Percentiles rank a stretch among this genome's conserved stretches.
phyloP scores from a whole-genome alignment of 2,329 filamentous ascomycete species.

The Fusarium piperis region DNA sequence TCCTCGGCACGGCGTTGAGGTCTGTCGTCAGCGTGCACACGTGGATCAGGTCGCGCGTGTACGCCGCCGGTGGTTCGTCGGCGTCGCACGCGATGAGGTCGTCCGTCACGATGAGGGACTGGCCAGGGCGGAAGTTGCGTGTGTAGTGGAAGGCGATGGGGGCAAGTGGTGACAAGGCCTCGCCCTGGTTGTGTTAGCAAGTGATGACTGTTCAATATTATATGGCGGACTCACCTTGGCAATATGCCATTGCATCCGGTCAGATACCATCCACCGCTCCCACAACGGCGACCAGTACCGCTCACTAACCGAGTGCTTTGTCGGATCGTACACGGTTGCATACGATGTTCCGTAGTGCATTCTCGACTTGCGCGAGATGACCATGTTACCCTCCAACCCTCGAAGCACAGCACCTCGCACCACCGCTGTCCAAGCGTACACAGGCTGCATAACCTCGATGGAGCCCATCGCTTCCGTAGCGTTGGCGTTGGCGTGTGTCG shows the following conservation, averaged over 20 bases:
- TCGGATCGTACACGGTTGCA: constrained; percentile 81
- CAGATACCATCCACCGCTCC: constrained; percentile 85
- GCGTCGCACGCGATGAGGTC: constrained; percentile 81
- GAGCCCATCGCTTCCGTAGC: constrained; percentile 61
- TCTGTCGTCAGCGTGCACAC: constrained; percentile 87
- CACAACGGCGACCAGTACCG: constrained; percentile 83
- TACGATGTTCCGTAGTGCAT: constrained; percentile 86
- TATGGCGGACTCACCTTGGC: constrained; percentile 66
- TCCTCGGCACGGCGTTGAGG: constrained; percentile 77
- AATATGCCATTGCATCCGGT: constrained; percentile 89
- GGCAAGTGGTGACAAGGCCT: constrained; percentile 76
- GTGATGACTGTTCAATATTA: neutral
- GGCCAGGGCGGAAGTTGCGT: constrained; percentile 82
- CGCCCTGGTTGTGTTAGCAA: constrained; percentile 61
- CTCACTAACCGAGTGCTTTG: constrained; percentile 76
- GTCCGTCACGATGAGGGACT: constrained; percentile 81
- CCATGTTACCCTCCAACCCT: constrained; percentile 81
- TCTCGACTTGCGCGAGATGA: constrained; percentile 76
- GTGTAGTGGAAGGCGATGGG: constrained; percentile 88
- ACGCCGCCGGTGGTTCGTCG: constrained; percentile 70
- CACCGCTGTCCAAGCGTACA: constrained; percentile 85
- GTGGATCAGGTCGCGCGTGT: constrained; percentile 70
- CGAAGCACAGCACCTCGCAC: constrained; percentile 80
- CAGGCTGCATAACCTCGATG: constrained; percentile 83
- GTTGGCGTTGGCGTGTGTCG: constrained; percentile 68